Base-by-base conservation (phyloP, 257 asterid genomes). In the Solanum appendiculatum region DNA sequence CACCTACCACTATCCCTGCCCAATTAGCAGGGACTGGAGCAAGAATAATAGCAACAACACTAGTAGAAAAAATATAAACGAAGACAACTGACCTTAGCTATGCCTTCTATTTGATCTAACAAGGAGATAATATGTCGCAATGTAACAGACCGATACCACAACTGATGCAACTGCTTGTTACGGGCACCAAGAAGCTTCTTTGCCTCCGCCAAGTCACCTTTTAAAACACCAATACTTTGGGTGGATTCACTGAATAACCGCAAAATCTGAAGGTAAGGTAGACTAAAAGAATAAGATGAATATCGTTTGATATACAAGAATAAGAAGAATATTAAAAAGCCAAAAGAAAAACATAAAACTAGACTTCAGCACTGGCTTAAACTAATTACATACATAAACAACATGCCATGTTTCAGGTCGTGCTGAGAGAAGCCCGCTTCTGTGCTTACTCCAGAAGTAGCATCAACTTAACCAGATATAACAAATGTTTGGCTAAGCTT, bases 61-160 rank as follows among this genome's bases (percentile, higher is more conserved):
- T 31, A 34, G 74, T 56, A 34, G 70, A 31, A 86, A 42, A 58
- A 16, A 58, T 12, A 46, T 40, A 12, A 36, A 77, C 68, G 37
- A 66, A 64, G 64, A 83, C 87, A 88, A 86, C 86, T 89, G 86
- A 97, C 99, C 98, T 95, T 96, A 87, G 99, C 96, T 91, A 97
- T 95, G 94, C 97, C 96, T 92, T 97, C 99, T 89, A 97, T 94
- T 94, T 97, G 99, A 92, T 97, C 99, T 90, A 97, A 91, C 88
- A 97, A 90, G 73, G 99, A 89, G 90, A 97, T 96, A 83, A 97
- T 95, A 92, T 97, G 99, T 89, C 98, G 94, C 95, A 97, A 88
- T 33, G 99, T 97, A 88, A 97, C 99, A 56, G 99, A 97, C 77
- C 99, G 98, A 88, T 96, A 97, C 96, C 98, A 97, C 88, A 97